Percentiles rank a stretch among this genome's conserved stretches.
phyloP scores from a whole-genome alignment of 2,329 filamentous ascomycete species.

The Calonectria naviculata region DNA sequence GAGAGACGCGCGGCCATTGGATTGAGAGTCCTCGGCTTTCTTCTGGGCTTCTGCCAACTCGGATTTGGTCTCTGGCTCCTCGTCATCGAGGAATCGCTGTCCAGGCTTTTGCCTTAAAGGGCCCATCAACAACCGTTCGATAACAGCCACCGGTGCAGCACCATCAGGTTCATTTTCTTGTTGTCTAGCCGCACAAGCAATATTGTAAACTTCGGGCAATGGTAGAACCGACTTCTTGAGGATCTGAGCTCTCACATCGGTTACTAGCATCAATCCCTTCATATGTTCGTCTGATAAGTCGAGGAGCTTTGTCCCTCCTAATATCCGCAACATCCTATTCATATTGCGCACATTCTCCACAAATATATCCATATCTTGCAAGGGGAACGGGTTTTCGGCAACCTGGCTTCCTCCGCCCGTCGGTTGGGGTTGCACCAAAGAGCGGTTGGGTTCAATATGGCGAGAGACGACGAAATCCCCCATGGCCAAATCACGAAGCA shows the following conservation, averaged over 20 bases:
- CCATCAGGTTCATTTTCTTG: constrained; percentile 34
- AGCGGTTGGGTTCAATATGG: constrained; percentile 42
- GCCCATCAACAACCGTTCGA: constrained; percentile 46
- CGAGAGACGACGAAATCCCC: constrained; percentile 55
- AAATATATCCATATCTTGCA: constrained; percentile 53
- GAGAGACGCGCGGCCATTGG: constrained; percentile 36
- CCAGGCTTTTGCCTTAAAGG: constrained; percentile 45
- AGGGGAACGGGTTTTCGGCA: constrained; percentile 33
- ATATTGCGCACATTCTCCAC: constrained; percentile 60
- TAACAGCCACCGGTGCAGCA: constrained; percentile 38
- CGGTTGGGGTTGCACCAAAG: constrained; percentile 41
- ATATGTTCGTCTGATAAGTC: constrained; percentile 39
- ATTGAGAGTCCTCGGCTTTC: constrained; percentile 43
- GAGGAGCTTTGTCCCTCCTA: constrained; percentile 42
- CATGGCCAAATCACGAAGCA: constrained; percentile 51
- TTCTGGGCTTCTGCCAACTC: constrained; percentile 41
- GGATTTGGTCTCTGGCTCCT: constrained; percentile 35
- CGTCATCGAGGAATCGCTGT: constrained; percentile 45
- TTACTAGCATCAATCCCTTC: constrained; percentile 40
- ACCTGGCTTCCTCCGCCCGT: constrained; percentile 30
- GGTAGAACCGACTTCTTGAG: constrained; percentile 50
- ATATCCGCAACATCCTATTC: constrained; percentile 56
- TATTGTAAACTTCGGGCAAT: constrained; percentile 52
- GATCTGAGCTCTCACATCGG: constrained; percentile 40
- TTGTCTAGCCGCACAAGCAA: constrained; percentile 47